Conservation (phyloP, 108 stramenopile species). For the Stephanodiscus minutulus region DNA sequence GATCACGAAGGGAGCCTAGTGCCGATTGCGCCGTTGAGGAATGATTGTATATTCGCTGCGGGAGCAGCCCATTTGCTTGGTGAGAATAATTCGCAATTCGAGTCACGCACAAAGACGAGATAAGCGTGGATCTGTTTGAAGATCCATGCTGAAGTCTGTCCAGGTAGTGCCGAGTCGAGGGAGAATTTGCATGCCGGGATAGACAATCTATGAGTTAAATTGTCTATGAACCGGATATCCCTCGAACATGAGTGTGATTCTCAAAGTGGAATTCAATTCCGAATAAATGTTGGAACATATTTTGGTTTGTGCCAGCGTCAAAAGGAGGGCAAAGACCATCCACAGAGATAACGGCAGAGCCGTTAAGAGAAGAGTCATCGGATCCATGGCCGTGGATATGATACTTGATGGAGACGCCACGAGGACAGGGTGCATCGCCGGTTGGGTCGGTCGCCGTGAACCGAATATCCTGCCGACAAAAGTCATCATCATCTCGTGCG, state of each 20-base stretch:
- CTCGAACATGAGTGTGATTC: not conserved
- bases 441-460: too few relatives aligned
- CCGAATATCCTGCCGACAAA: too few relatives aligned
- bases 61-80: not conserved
- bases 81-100: conserved; percentile 4
- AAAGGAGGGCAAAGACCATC: conserved; percentile 4
- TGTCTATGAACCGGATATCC: not conserved
- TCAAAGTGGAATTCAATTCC: conserved; percentile 7
- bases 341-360: not conserved
- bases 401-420: too few relatives aligned
- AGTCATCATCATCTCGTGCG: too few relatives aligned
- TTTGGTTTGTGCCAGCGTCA: not conserved
- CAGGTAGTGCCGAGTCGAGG: not conserved
- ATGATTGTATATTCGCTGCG: conserved; percentile 1
- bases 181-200: not conserved
- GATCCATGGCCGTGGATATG: too few relatives aligned
- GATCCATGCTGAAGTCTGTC: conserved; percentile 5
- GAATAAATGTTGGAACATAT: conserved; percentile 3
- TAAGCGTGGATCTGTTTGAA: not conserved
- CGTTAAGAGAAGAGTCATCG: not conserved
- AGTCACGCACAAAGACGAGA: not conserved
- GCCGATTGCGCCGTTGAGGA: conserved; percentile 14
- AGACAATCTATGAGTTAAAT: not conserved
- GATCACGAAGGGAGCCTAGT: not conserved
- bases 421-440: too few relatives aligned